Evolutionary conservation across 164 flowering plant genomes (phyloP).

Genomic region (Aristolochia fimbriata): DNA sequence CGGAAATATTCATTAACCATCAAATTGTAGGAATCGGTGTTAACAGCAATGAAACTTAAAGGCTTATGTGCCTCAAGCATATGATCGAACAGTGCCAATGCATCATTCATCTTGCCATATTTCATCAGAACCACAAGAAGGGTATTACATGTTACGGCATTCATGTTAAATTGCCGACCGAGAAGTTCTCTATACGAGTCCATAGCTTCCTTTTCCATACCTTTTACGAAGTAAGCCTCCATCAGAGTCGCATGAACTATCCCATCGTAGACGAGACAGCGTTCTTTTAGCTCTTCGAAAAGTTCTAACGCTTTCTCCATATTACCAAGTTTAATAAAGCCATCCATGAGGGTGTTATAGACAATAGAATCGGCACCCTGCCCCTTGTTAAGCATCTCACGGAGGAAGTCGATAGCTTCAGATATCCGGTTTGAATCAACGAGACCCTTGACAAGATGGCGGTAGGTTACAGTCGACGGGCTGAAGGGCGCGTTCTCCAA

Average conservation of each 20-base stretch:
- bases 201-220: constrained; percentile 68
- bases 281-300: constrained; percentile 64
- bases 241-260: constrained; percentile 62
- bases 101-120: constrained; percentile 48
- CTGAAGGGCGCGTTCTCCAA: constrained; percentile 56
- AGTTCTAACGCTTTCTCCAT: constrained; percentile 58
- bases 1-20: constrained; percentile 70
- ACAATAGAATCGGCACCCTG: constrained; percentile 79
- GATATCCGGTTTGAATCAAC: constrained; percentile 44
- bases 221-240: constrained; percentile 62
- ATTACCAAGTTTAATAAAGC: constrained; percentile 44
- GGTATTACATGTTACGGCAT: constrained; percentile 64
- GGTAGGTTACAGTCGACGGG: constrained; percentile 56
- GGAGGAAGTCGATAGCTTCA: constrained; percentile 49
- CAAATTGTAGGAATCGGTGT: constrained; percentile 52
- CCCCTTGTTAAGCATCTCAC: constrained; percentile 70
- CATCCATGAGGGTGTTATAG: constrained; percentile 51
- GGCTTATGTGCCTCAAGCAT: constrained; percentile 73
- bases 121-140: constrained; percentile 57
- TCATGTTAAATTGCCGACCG: constrained; percentile 50
- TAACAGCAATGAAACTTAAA: constrained; percentile 54
- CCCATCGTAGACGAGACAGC: constrained; percentile 76
- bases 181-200: constrained; percentile 44
- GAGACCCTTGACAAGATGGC: constrained; percentile 67
- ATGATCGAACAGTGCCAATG: constrained; percentile 45